Evolutionary conservation across 1,284 basidiomycete species (phyloP).

Genomic region (Gymnopus androsaceus): DNA sequence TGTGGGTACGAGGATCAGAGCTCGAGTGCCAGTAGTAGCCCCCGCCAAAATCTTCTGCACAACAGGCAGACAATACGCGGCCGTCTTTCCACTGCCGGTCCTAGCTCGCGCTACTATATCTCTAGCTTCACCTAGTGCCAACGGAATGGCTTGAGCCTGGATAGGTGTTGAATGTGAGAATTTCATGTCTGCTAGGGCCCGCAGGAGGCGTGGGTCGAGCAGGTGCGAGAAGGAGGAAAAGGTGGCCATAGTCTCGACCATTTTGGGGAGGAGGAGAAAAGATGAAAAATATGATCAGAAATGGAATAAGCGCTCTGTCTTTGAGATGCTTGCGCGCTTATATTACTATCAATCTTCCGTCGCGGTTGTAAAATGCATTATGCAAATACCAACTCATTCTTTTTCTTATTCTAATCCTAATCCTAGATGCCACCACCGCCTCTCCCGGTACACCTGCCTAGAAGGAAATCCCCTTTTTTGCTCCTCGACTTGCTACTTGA

Average conservation of each 20-base stretch:
- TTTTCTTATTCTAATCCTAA: too few relatives aligned
- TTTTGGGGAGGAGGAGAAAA: constrained; percentile 20
- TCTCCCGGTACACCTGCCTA: too few relatives aligned
- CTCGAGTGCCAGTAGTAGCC: constrained; percentile 64
- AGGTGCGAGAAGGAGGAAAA: constrained; percentile 74
- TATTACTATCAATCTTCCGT: too few relatives aligned
- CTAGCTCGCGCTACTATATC: constrained; percentile 94
- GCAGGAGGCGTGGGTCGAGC: constrained; percentile 75
- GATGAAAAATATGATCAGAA: too few relatives aligned
- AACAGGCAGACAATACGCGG: constrained; percentile 91
- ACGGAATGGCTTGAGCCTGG: constrained; percentile 80
- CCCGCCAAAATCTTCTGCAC: constrained; percentile 84
- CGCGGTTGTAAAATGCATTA: too few relatives aligned
- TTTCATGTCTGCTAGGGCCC: constrained; percentile 78
- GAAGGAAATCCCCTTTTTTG: too few relatives aligned
- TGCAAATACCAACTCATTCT: too few relatives aligned
- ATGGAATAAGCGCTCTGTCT: too few relatives aligned
- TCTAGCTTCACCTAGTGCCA: constrained; percentile 85
- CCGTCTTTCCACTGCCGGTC: constrained; percentile 97
- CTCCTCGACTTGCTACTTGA: too few relatives aligned
- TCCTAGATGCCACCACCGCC: too few relatives aligned
- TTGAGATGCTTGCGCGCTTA: too few relatives aligned
- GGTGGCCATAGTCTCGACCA: constrained; percentile 50
- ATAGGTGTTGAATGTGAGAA: constrained; percentile 84
- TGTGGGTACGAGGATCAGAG: constrained; percentile 91